These are phyloP conservation scores for Leptodermis oblonga DNA, from an alignment of 257 asterid genomes.

Conservation along the genomic window DNA sequence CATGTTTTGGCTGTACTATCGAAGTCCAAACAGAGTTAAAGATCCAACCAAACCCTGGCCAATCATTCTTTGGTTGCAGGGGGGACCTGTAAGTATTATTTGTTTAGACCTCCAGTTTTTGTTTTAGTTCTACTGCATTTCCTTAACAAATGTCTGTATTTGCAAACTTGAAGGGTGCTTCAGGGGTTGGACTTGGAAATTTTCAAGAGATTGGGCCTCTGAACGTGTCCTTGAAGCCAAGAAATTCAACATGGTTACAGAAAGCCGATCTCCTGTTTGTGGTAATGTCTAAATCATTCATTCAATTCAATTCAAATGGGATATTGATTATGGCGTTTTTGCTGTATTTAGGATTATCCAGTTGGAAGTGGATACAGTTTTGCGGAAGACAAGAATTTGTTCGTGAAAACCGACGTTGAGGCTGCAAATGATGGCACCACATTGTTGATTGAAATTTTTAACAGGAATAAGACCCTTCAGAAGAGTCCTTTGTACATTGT, in stretches of 20 bases:
- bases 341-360: slow-evolving; percentile 69
- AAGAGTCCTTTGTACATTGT: slow-evolving; percentile 75
- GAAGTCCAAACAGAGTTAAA: slow-evolving; percentile 67
- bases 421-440: slow-evolving; percentile 80
- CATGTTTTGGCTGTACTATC: slow-evolving; percentile 97
- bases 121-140: background rate
- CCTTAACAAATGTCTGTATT: background rate
- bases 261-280: slow-evolving; percentile 92
- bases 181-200: slow-evolving; percentile 92
- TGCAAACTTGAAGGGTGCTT: slow-evolving; percentile 58
- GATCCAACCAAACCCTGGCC: slow-evolving; percentile 93
- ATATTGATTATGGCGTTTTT: background rate
- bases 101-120: background rate
- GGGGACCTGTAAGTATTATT: slow-evolving; percentile 88
- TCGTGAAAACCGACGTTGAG: slow-evolving; percentile 76
- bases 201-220: slow-evolving; percentile 90
- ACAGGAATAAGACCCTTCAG: slow-evolving; percentile 51
- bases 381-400: slow-evolving; percentile 62
- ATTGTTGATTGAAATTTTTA: slow-evolving; percentile 57
- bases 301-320: background rate
- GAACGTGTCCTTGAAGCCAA: slow-evolving; percentile 62
- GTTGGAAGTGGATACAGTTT: slow-evolving; percentile 94
- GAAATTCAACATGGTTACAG: slow-evolving; percentile 84
- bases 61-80: slow-evolving; percentile 92
- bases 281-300: slow-evolving; percentile 32